These are phyloP conservation scores for Amylostereum areolatum DNA, from an alignment of 1,284 basidiomycete species.

Conservation along the genomic window DNA sequence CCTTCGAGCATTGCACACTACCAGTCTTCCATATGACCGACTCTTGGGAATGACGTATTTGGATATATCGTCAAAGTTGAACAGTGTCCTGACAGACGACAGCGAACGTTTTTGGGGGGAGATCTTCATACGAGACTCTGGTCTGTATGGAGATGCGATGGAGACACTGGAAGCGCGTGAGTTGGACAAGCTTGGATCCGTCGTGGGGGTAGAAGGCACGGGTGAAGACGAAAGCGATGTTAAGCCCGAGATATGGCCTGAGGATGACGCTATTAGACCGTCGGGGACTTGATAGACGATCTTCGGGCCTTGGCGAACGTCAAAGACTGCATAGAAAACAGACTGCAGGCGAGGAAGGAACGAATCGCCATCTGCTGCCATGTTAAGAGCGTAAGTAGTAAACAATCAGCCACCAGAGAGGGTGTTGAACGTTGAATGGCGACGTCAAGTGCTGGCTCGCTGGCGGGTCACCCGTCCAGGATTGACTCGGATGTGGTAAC, in stretches of 20 bases:
- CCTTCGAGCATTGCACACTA: constrained; percentile 68
- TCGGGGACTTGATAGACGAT: constrained; percentile 90
- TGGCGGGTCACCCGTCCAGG: too few species aligned
- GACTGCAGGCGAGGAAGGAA: constrained; percentile 79
- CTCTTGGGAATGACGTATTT: constrained; percentile 93
- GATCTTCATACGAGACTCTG: constrained; percentile 35
- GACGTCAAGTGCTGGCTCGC: too few species aligned
- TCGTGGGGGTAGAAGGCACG: constrained; percentile 37
- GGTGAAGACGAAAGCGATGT: constrained; percentile 33
- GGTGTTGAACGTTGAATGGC: too few species aligned
- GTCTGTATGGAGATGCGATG: constrained; percentile 34
- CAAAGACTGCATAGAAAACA: constrained; percentile 86
- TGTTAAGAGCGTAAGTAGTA: constrained; percentile 11
- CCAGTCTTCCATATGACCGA: constrained; percentile 82
- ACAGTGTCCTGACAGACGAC: constrained; percentile 53
- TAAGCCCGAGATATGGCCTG: constrained; percentile 10
- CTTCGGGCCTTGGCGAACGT: constrained; percentile 75
- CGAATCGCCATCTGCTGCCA: constrained; percentile 54
- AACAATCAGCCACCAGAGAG: too few species aligned
- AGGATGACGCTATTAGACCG: constrained; percentile 53
- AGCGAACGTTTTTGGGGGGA: constrained; percentile 46
- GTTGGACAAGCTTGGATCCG: constrained; percentile 30
- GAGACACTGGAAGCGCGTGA: constrained; percentile 35
- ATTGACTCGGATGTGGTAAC: too few species aligned
- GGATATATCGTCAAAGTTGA: constrained; percentile 88